Evolutionary conservation across 257 asterid genomes (phyloP).

Genomic region (Nicotiana obtusifolia): DNA sequence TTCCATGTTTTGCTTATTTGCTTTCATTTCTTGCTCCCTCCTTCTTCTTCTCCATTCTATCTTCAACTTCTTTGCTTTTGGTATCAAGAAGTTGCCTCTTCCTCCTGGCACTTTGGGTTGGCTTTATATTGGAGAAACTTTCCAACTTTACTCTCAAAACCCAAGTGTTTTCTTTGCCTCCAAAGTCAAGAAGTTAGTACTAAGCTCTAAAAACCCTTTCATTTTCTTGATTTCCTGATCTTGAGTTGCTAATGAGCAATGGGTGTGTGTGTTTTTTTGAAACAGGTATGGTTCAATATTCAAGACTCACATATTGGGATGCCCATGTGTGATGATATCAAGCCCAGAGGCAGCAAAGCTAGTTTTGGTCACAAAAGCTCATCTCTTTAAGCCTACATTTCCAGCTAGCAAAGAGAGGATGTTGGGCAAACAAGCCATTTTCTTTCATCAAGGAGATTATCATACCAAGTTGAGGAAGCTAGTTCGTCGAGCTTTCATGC

Average conservation of each 20-base stretch:
- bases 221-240: neutral
- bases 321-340: constrained; percentile 68
- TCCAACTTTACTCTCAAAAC: constrained; percentile 68
- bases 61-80: constrained; percentile 26
- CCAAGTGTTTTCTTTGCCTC: constrained; percentile 71
- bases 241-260: neutral
- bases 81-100: constrained; percentile 38
- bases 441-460: constrained; percentile 70
- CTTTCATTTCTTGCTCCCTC: constrained; percentile 13
- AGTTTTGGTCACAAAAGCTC: constrained; percentile 61
- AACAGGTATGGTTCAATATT: constrained; percentile 71
- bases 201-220: neutral
- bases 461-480: constrained; percentile 60
- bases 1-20: constrained; percentile 11
- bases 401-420: constrained; percentile 80
- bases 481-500: constrained; percentile 67
- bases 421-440: constrained; percentile 72
- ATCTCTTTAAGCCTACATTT: constrained; percentile 74
- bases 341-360: constrained; percentile 71
- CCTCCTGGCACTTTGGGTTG: constrained; percentile 88
- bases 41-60: constrained; percentile 14
- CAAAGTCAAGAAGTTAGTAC: constrained; percentile 61
- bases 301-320: constrained; percentile 71
- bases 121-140: constrained; percentile 81
- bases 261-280: neutral